These are phyloP conservation scores for Elsinoe arachidis DNA, from an alignment of 2,329 filamentous ascomycete genomes.

Conservation along the genomic window DNA sequence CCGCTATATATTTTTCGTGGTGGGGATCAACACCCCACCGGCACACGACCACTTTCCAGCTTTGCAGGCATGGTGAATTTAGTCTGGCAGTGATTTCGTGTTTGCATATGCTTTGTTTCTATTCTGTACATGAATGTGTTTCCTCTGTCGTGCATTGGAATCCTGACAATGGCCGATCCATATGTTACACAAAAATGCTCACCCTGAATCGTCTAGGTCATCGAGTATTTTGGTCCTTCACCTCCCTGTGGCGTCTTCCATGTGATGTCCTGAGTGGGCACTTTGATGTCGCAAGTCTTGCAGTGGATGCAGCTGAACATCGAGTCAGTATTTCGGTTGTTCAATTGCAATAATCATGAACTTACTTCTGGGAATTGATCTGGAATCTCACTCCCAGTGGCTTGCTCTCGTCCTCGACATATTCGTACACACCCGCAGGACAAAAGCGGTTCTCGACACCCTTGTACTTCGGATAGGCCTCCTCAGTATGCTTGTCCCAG, in stretches of 20 bases:
- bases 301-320: conserved; percentile 82
- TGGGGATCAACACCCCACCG: conserved; percentile 5
- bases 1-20: conserved; percentile 1
- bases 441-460: conserved; percentile 95
- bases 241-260: conserved; percentile 84
- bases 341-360: conserved; percentile 21
- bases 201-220: conserved; percentile 35
- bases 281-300: conserved; percentile 99
- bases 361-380: conserved; percentile 96
- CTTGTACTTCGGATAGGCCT: conserved; percentile 79
- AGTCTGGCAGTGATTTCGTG: not conserved
- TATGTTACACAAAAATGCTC: not conserved
- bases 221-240: conserved; percentile 59
- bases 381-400: conserved; percentile 87
- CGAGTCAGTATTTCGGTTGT: conserved; percentile 21
- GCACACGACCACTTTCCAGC: not conserved
- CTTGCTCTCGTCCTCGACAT: conserved; percentile 85
- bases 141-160: conserved; percentile 1
- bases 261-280: conserved; percentile 86
- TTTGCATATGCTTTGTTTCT: not conserved
- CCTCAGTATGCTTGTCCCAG: conserved; percentile 81
- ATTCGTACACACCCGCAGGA: conserved; percentile 95
- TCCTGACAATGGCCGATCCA: not conserved
- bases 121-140: not conserved
- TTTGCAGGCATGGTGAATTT: not conserved